These are phyloP conservation scores for Stachybotrys elegans DNA, from an alignment of 2,329 filamentous ascomycete genomes.

Conservation along the genomic window DNA sequence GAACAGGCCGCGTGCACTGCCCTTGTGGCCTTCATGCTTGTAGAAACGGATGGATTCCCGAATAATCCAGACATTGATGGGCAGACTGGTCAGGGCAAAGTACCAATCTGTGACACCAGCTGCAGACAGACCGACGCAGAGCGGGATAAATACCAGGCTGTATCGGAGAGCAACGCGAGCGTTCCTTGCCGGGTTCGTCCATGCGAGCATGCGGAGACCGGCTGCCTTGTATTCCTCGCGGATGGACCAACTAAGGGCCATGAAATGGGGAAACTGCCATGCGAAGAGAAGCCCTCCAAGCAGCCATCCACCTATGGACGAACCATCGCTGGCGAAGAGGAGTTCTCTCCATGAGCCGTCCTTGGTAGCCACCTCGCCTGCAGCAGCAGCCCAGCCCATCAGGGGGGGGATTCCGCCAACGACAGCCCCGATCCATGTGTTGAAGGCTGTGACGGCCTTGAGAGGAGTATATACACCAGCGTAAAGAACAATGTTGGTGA, in stretches of 20 bases:
- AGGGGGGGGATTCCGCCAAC: constrained; percentile 91
- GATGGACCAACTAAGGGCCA: constrained; percentile 84
- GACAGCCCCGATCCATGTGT: constrained; percentile 92
- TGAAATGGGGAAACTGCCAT: constrained; percentile 99
- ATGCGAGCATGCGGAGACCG: constrained; percentile 70
- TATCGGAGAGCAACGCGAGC: constrained; percentile 85
- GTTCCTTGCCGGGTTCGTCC: constrained; percentile 82
- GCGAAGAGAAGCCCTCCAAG: constrained; percentile 79
- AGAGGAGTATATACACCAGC: constrained; percentile 89
- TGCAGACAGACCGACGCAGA: constrained; percentile 76
- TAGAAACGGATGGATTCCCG: constrained; percentile 79
- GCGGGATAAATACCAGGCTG: constrained; percentile 76
- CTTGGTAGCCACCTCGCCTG: constrained; percentile 75
- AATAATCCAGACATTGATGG: constrained; percentile 82
- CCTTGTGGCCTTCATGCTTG: constrained; percentile 69
- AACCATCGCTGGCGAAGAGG: constrained; percentile 60
- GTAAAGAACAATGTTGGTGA: constrained; percentile 81
- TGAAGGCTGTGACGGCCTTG: constrained; percentile 79
- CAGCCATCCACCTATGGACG: constrained; percentile 76
- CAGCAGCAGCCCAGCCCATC: constrained; percentile 97
- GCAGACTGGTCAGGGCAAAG: constrained; percentile 74
- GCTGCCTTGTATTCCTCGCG: constrained; percentile 79
- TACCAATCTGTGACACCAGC: constrained; percentile 78
- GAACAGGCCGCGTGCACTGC: constrained; percentile 79
- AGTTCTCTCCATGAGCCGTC: constrained; percentile 75